Percentiles rank a stretch among this genome's conserved stretches.
Conservation (phyloP, 2,329 filamentous ascomycete species). For the Venturia oleaginea region DNA sequence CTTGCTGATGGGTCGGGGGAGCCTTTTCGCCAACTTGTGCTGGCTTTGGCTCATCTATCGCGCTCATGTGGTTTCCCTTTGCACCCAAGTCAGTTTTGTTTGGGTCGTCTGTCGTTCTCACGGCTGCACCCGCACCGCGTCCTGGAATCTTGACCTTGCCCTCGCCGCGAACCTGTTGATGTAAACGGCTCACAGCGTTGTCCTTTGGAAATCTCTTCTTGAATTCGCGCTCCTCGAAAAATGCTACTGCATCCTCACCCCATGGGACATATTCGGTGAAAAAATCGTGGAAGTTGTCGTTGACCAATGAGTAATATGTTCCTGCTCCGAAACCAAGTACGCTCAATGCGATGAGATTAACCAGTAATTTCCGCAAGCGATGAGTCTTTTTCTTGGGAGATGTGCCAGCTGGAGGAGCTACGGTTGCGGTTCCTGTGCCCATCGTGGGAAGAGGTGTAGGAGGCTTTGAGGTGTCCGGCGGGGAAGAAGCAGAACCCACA, state of each 20-base stretch:
- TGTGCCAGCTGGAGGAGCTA: conserved; percentile 32
- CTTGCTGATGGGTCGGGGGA: conserved; percentile 23
- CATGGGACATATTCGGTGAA: conserved; percentile 96
- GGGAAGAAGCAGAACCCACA: neutral
- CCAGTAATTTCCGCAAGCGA: conserved; percentile 66
- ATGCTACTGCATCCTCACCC: conserved; percentile 88
- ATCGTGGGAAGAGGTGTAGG: conserved; percentile 25
- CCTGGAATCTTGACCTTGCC: conserved; percentile 74
- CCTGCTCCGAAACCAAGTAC: conserved; percentile 76
- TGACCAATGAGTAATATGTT: conserved; percentile 85
- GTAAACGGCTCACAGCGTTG: conserved; percentile 30
- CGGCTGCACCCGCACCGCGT: conserved; percentile 65
- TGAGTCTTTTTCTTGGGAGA: conserved; percentile 56
- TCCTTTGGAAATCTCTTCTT: conserved; percentile 65
- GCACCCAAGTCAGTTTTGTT: conserved; percentile 29
- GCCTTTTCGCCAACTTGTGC: conserved; percentile 6
- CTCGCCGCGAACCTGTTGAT: conserved; percentile 44
- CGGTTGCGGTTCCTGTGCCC: conserved; percentile 33
- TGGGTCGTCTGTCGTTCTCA: conserved; percentile 20
- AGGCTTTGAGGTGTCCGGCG: neutral
- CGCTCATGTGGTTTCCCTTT: conserved; percentile 53
- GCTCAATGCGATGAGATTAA: conserved; percentile 68
- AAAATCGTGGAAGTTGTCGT: conserved; percentile 98
- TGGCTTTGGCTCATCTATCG: conserved; percentile 42
- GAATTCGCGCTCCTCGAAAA: conserved; percentile 92